phyloP scores from a whole-genome alignment of 768 basidiomycete genomes.

The Hygrophorus russula region DNA sequence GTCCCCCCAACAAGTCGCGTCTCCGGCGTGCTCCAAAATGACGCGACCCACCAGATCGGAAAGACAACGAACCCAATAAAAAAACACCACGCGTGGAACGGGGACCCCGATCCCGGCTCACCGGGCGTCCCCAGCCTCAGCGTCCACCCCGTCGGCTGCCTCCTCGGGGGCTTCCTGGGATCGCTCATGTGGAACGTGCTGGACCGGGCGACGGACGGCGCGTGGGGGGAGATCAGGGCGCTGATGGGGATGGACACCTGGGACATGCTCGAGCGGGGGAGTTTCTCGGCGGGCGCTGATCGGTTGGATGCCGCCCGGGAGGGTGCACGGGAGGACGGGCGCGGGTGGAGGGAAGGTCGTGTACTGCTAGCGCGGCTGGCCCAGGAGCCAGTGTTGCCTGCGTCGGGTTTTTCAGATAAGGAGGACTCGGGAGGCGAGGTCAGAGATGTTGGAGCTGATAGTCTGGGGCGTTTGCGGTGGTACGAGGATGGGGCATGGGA shows the following conservation, averaged over 20 bases:
- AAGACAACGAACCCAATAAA: constrained; percentile 61
- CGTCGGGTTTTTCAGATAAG: constrained; percentile 24
- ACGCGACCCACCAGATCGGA: constrained; percentile 56
- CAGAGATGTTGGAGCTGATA: constrained; percentile 31
- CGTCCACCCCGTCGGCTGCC: constrained; percentile 51
- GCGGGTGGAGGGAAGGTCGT: constrained; percentile 3
- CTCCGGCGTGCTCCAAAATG: constrained; percentile 39
- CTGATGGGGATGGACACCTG: constrained; percentile 72
- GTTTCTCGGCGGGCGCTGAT: constrained; percentile 13
- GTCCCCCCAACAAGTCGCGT: constrained; percentile 52
- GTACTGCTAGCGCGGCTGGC: constrained; percentile 18
- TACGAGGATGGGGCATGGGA: constrained; percentile 63
- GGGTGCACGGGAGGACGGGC: constrained; percentile 22
- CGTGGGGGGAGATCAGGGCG: constrained; percentile 68
- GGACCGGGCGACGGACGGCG: constrained; percentile 54
- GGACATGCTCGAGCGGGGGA: constrained; percentile 43
- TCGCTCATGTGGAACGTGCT: constrained; percentile 72
- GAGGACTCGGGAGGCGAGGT: constrained; percentile 24
- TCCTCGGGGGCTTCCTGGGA: constrained; percentile 52
- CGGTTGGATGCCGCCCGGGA: constrained; percentile 20
- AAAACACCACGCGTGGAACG: constrained; percentile 68
- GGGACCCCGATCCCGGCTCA: constrained; percentile 27
- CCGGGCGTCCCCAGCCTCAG: constrained; percentile 32
- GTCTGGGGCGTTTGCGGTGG: constrained; percentile 56
- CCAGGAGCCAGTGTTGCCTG: constrained; percentile 17